Evolutionary conservation across 2,329 filamentous ascomycete genomes (phyloP), one percentile per base, ranked within the genome.

Genomic region (Xylaria sp.): DNA sequence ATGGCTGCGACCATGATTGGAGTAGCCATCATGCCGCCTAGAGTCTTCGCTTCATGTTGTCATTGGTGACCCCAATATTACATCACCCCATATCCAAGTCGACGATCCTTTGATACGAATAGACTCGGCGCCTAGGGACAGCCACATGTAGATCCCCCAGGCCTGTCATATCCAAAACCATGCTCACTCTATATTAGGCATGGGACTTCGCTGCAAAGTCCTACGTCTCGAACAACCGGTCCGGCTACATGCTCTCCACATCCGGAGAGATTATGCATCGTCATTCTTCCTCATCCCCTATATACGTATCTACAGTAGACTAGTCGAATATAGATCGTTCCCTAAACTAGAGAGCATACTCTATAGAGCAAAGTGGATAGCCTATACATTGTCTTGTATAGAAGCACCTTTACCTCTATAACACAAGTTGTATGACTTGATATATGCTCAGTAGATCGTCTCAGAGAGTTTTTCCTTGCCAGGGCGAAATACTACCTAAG

Each of bases 21-120:
- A 23, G 21, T 9, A 55, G 23, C 40, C 50, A 51, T 35, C 40
- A 61, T 53, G 44, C 10, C 18, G 40, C 40, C 6, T 16, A 9
- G 9, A 16, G 21, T 40, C 23, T 59, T 42, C 9, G 6, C 51
- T 54, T 40, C 18, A 12, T 27, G 18, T 27, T 48, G 37, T 53
- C 58, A 55, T 35, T 62, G 27, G 62, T 5, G n/a, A 27, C 12
- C 37, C 27, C 32, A 37, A 60, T 54, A 48, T 58, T 48, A 54
- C 62, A 47, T 59, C 13, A 54, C 47, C 21, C 32, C 27, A 61
- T 50, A 29, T 27, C n/a, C 21, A 35, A 35, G 42, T 21, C 55
- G 25, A 35, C 23, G 32, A 61, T 65, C 61, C 57, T 68, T 58
- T 23, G 5, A 44, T 57, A 51, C 42, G n/a, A 57, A 37, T 16